Percentiles rank a stretch among this genome's conserved stretches.
Evolutionary conservation across 1,139 yeast genomes (phyloP).

Genomic region (Hyphopichia fennica): DNA sequence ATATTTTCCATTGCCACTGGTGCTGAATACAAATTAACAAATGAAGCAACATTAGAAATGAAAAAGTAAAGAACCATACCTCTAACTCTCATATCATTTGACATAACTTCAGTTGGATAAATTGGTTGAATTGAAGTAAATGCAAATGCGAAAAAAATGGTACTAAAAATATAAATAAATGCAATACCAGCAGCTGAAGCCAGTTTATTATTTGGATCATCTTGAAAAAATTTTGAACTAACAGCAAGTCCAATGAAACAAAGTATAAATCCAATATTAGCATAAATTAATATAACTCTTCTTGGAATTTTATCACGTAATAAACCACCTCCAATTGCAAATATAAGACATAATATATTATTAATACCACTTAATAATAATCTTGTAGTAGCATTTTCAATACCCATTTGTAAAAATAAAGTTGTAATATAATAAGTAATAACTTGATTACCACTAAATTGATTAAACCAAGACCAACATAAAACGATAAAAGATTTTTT

Average conservation of each 20-base stretch:
- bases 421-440: slow-evolving; percentile 20
- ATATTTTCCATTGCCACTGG: slow-evolving; percentile 12
- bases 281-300: slow-evolving; percentile 18
- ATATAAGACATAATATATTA: slow-evolving; percentile 13
- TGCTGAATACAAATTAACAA: slow-evolving; percentile 9
- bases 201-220: background rate
- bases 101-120: slow-evolving; percentile 9
- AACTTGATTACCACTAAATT: slow-evolving; percentile 20
- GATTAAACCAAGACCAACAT: slow-evolving; percentile 13
- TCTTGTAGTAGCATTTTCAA: slow-evolving; percentile 14
- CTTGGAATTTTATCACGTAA: slow-evolving; percentile 14
- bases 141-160: slow-evolving; percentile 9
- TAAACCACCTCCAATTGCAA: slow-evolving; percentile 17
- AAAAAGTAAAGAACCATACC: slow-evolving; percentile 7
- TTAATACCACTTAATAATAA: slow-evolving; percentile 18
- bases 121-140: slow-evolving; percentile 11
- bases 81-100: slow-evolving; percentile 7
- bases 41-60: slow-evolving; percentile 5
- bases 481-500: slow-evolving; percentile 7
- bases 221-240: background rate
- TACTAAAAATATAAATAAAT: slow-evolving; percentile 9
- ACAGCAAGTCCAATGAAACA: slow-evolving; percentile 6
- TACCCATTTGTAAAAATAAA: slow-evolving; percentile 17
- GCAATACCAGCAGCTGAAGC: slow-evolving; percentile 7
- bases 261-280: slow-evolving; percentile 15